These are phyloP conservation scores for Populus tremula DNA, from an alignment of 345 rosid genomes.

Conservation along the genomic window DNA sequence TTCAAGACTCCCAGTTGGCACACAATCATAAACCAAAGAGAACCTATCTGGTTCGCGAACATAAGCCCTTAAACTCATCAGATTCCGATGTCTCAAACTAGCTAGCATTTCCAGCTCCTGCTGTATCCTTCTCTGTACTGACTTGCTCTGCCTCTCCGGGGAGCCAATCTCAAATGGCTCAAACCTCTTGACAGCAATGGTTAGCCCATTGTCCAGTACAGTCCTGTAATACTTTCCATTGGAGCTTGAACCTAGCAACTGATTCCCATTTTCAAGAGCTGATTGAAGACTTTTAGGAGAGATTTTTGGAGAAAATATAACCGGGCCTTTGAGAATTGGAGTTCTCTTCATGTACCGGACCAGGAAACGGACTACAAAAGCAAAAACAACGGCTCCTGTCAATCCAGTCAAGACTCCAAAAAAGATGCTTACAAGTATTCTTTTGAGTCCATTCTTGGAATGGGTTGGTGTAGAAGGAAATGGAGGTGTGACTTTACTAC, in stretches of 20 bases:
- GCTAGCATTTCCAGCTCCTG: conserved; percentile 80
- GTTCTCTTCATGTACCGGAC: conserved; percentile 66
- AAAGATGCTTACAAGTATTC: conserved; percentile 50
- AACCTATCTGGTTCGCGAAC: conserved; percentile 65
- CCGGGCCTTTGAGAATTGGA: conserved; percentile 92
- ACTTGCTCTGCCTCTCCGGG: conserved; percentile 51
- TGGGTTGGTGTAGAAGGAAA: conserved; percentile 41
- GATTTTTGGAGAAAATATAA: conserved; percentile 77
- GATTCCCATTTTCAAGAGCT: conserved; percentile 65
- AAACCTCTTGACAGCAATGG: conserved; percentile 66
- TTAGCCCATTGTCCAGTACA: conserved; percentile 71
- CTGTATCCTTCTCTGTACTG: conserved; percentile 68
- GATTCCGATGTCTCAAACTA: conserved; percentile 68
- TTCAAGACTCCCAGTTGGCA: conserved; percentile 74
- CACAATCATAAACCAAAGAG: conserved; percentile 80
- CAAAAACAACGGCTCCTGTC: conserved; percentile 50
- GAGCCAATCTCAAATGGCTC: conserved; percentile 61
- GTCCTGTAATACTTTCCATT: conserved; percentile 69
- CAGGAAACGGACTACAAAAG: conserved; percentile 48
- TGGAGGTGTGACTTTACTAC: conserved; percentile 38
- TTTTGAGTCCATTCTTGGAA: conserved; percentile 44
- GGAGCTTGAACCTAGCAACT: conserved; percentile 71
- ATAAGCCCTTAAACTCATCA: conserved; percentile 89
- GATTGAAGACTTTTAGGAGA: conserved; percentile 62
- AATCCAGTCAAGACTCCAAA: conserved; percentile 65